Evolutionary conservation across 176 grass and related monocot genomes (phyloP), one percentile per base, ranked within the genome.

Genomic region (Oryza meridionalis): DNA sequence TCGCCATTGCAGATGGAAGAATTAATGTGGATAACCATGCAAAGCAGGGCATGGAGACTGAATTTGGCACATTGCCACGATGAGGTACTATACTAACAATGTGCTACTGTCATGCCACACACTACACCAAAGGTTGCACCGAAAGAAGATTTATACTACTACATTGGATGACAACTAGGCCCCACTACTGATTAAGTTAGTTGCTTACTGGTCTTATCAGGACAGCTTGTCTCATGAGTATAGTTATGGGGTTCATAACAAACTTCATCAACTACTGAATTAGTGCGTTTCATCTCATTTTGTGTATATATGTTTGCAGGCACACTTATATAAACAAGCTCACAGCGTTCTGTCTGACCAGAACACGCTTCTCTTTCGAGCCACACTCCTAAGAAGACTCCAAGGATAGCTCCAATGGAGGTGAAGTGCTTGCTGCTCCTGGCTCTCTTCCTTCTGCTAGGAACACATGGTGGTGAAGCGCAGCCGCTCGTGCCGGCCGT

Each of bases 401-500:
- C 72, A 61, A 22, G 61, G 7, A n/a, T 69, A 44, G 44, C 25
- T 67, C 13, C 65, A 69, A 61, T 77, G 89, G 32, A 63, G 62
- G 82, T 13, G 65, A 79, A 44, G 61, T 75, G 61, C 38, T 66
- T 84, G 79, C 19, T 84, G 61, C 43, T 32, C 62, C 5, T 88
- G 78, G 86, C 69, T 32, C 24, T 93, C 14, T 74, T 91, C 69
- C 73, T 95, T 31, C 3, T 93, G 64, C 64, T 14, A 6, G 51
- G 81, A 31, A 24, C 26, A 21, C 53, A 38, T 32, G 82, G 74
- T 42, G 86, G 79, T 24, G 88, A 77, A 11, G 91, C 93, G 16
- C 91, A 95, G 70, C 65, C 96, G 11, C 91, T 95, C 19, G 96
- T 99, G 44, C 96, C 96, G 24, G 96, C 77, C 19, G 61, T 99